Base-by-base conservation (phyloP, 2,329 filamentous ascomycete species). In the Geosmithia morbida region DNA sequence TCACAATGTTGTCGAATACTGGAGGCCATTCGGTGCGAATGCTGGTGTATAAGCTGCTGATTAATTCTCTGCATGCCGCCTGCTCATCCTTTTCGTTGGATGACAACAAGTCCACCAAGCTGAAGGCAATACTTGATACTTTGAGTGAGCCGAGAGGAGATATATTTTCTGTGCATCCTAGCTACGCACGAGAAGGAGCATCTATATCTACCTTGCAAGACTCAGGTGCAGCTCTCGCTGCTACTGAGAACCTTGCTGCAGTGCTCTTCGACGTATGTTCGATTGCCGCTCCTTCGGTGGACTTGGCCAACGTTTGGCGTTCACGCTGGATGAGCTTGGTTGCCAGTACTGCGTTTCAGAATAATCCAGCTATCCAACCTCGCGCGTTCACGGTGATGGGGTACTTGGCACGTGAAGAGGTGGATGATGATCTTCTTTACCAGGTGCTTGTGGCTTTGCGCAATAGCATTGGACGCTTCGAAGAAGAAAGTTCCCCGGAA, bases 281-380 rank as follows among this genome's bases (percentile, higher is more conserved):
- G 2, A 66, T 81, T 16, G 79, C 80, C 2, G 80, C 81, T 13
- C 76, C 79, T 11, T 79, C 79, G 0, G 63, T 77, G 8, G 79
- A 84, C 53, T 67, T 81, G 55, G 74, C 79, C 19, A 85, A 85
- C 55, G 72, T 76, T 16, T 85, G 81, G 81, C 74, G 81, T 22
- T 80, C 81, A 18, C 72, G 81, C 18, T 85, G 81, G 81, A 84
- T 85, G 81, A 83, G 79, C 54, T 65, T 85, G 19, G 79, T 85
- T 40, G 79, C 81, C 16, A 85, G 81, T 56, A 85, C 80, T 10
- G 81, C 81, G 0, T 85, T 85, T 57, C 81, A 85, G 57, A 83
- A 80, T 56, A 85, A 85, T 56, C 81, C 80, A 8, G 79, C 81
- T 2, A 81, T 85, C 48, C 81, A 85, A 52, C 79, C 81, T 6